Evolutionary conservation across 768 basidiomycete genomes (phyloP).

Genomic region (Russula foetens): DNA sequence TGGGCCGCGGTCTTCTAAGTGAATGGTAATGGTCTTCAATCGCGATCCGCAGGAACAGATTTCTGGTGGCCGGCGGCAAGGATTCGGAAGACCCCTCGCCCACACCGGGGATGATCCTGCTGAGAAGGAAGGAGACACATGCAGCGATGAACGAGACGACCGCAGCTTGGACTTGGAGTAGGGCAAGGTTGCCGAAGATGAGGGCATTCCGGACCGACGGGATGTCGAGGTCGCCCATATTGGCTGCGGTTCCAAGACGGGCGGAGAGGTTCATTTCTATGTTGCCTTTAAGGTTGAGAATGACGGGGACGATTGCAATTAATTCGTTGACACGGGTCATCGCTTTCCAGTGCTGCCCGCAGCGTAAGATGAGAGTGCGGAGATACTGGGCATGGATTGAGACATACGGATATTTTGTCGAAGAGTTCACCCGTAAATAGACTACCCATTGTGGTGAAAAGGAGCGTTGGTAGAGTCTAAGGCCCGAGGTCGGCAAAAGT

Average conservation of each 20-base stretch:
- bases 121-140: slow-evolving; percentile 63
- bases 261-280: slow-evolving; percentile 98
- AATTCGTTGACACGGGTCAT: slow-evolving; percentile 89
- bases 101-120: slow-evolving; percentile 45
- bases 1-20: slow-evolving; percentile 7
- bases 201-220: slow-evolving; percentile 51
- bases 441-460: slow-evolving; percentile 76
- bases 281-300: slow-evolving; percentile 96
- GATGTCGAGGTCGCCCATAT: slow-evolving; percentile 86
- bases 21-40: not conserved
- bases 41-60: not conserved
- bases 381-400: not conserved
- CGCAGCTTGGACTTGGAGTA: slow-evolving; percentile 91
- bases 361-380: not conserved
- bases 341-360: slow-evolving; percentile 69
- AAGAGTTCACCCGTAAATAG: slow-evolving; percentile 89
- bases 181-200: slow-evolving; percentile 71
- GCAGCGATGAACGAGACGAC: slow-evolving; percentile 85
- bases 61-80: not conserved
- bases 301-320: slow-evolving; percentile 91
- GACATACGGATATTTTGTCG: slow-evolving; percentile 69
- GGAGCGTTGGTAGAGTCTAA: slow-evolving; percentile 80
- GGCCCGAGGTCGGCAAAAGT: not conserved
- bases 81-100: not conserved
- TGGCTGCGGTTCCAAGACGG: slow-evolving; percentile 88